Evolutionary conservation across 1,284 basidiomycete species (phyloP), one percentile per base, ranked within the genome.

Genomic region (Fomitopsis betulina): DNA sequence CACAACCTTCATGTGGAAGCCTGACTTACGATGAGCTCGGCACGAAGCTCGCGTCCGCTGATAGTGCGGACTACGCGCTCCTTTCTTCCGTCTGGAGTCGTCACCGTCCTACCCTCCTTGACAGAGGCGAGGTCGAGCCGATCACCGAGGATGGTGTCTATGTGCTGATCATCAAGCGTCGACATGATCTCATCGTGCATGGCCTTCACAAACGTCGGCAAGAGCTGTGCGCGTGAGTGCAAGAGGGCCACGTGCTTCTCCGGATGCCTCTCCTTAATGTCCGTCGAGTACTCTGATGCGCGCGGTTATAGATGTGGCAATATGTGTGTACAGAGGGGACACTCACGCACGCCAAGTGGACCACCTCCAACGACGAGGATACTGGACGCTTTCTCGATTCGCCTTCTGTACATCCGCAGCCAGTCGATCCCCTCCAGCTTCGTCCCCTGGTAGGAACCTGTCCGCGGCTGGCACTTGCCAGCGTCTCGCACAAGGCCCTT

Each of bases 261-360:
- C 0, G 86, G 85, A 63, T 84, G 79, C 17, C 85, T 66, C 13
- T 82, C 81, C 33, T 82, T 82, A 61, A 90, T 84, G 67, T 91
- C 89, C 1, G 84, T 82, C 0, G 87, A 86, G 63, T 86, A 86
- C 69, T 91, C 79, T 84, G 62, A 39, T 19, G 17, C 1, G n/a
- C 17, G 8, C 23, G 10, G 21, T 30, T 25, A 8, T 32, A 57
- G 25, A 52, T 17, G 1, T 30, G 42, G 19, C 23, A 19, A 17
- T 21, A 51, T 8, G n/a, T 3, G 47, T 39, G 6, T 21, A n/a
- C 9, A 10, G 32, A 43, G 6, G 3, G 12, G 9, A 33, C 5
- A 71, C 84, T 69, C 65, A 86, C 84, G 84, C 53, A 86, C 81
- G 39, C 84, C 84, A 35, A 86, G 74, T 3, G 84, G 83, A 7